Evolutionary conservation across 2,329 filamentous ascomycete species (phyloP), one percentile per base, ranked within the genome.

Genomic region (Fusarium nisikadoi): DNA sequence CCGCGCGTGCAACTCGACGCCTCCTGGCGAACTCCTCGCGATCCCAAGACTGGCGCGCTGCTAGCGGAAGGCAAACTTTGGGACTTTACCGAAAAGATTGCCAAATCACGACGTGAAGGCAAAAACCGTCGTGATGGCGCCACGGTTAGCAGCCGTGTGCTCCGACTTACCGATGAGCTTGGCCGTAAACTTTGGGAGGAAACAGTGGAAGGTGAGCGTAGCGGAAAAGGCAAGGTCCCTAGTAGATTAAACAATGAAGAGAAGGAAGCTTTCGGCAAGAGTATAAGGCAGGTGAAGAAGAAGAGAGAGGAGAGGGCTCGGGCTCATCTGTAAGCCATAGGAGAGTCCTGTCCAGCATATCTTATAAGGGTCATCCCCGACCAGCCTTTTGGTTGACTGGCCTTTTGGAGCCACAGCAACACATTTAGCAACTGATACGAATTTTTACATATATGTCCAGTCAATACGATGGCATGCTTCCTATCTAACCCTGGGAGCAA

Each of bases 61-160:
- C 78, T 90, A 6, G 88, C 93, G 0, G 86, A 91, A 20, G 96
- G 95, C 1, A 90, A 90, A 67, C 84, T 99, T 11, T 99, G 96
- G 96, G 90, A 94, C 62, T 97, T 98, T 77, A 95, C 93, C 8
- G 94, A 97, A 80, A 89, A 91, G 78, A 97, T 99, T 71, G 94
- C 94, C 12, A 87, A 90, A 54, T 93, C 90, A 47, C 87, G 96
- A 36, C 87, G 95, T 46, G 96, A 98, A 83, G 96, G 96, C 13
- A 99, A 98, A 89, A 98, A 98, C 80, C 86, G 96, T 27, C 88
- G 95, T n/a, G 96, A 99, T 80, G 95, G 95, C 17, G 93, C 92
- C 3, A 97, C 94, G 0, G 95, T 98, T 6, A 93, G 92, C 75
- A 93, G 89, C 17, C 87, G 96, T 25, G 95, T 99, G 16, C 82